Evolutionary conservation across 306 rosid species (phyloP).

Genomic region (Rubus idaeus): DNA sequence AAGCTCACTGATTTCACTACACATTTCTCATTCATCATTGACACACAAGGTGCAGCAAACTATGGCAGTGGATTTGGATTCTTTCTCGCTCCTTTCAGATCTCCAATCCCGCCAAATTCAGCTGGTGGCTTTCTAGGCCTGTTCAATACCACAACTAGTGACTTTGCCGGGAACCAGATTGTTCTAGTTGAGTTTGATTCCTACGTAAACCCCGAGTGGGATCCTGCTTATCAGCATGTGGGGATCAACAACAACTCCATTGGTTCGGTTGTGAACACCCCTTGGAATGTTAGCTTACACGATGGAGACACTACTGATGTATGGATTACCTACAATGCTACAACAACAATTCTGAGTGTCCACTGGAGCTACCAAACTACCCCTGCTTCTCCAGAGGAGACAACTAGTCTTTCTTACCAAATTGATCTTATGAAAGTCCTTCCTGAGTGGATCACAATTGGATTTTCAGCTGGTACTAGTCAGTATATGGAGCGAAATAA

Average conservation of each 20-base stretch:
- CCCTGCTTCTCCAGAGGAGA: not conserved
- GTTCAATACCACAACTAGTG: not conserved
- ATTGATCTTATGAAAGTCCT: not conserved
- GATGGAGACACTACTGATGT: not conserved
- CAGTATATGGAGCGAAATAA: not conserved
- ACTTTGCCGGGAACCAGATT: not conserved
- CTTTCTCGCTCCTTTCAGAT: not conserved
- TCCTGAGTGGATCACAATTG: not conserved
- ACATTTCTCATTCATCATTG: not conserved
- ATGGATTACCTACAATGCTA: not conserved
- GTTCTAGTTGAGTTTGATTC: not conserved
- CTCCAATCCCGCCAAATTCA: not conserved
- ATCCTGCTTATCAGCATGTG: not conserved
- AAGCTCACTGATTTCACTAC: not conserved
- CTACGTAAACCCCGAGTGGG: not conserved
- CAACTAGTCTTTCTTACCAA: not conserved
- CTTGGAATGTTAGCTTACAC: not conserved
- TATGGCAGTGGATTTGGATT: not conserved
- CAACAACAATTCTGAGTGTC: not conserved
- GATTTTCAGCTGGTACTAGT: not conserved
- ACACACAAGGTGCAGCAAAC: not conserved
- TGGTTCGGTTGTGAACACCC: not conserved
- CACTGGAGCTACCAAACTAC: not conserved
- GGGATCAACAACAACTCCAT: not conserved
- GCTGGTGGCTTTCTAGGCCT: constrained; percentile 1